A percentile compares a stretch with the other conserved stretches of the same genome.
Conservation (phyloP, 2,329 filamentous ascomycete genomes). For the Lasiodiplodia gonubiensis region DNA sequence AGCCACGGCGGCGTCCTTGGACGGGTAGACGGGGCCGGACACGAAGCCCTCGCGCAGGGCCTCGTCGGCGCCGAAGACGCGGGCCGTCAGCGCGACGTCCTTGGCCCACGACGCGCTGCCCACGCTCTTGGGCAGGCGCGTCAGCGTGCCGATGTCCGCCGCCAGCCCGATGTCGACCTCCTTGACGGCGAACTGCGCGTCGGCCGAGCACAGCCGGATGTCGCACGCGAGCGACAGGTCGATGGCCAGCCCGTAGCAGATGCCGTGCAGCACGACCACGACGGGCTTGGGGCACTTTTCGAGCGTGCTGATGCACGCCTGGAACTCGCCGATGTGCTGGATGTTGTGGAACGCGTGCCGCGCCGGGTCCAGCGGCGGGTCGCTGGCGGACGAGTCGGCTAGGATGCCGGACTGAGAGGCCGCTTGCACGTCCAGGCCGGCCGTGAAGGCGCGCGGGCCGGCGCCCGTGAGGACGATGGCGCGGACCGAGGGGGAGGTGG, state of each 20-base stretch:
- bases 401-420: conserved; percentile 62
- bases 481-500: conserved; percentile 73
- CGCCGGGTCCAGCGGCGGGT: background rate
- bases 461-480: conserved; percentile 80
- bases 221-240: conserved; percentile 70
- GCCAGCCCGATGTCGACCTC: conserved; percentile 84
- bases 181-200: conserved; percentile 72
- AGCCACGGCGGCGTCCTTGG: conserved; percentile 65
- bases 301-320: conserved; percentile 74
- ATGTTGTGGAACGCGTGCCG: conserved; percentile 44
- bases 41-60: conserved; percentile 74
- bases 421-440: conserved; percentile 81
- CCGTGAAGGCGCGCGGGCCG: conserved; percentile 82
- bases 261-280: conserved; percentile 45
- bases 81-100: conserved; percentile 74
- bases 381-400: conserved; percentile 33
- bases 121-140: conserved; percentile 74
- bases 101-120: conserved; percentile 77
- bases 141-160: conserved; percentile 78
- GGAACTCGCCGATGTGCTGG: conserved; percentile 77
- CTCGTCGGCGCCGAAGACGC: conserved; percentile 72
- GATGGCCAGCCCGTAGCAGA: conserved; percentile 46
- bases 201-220: conserved; percentile 67
- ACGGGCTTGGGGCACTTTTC: conserved; percentile 81
- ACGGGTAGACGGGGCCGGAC: conserved; percentile 63